Percentiles rank a stretch among this genome's conserved stretches.
phyloP scores from a whole-genome alignment of 257 asterid species.

The Solanum lycopersicoides region DNA sequence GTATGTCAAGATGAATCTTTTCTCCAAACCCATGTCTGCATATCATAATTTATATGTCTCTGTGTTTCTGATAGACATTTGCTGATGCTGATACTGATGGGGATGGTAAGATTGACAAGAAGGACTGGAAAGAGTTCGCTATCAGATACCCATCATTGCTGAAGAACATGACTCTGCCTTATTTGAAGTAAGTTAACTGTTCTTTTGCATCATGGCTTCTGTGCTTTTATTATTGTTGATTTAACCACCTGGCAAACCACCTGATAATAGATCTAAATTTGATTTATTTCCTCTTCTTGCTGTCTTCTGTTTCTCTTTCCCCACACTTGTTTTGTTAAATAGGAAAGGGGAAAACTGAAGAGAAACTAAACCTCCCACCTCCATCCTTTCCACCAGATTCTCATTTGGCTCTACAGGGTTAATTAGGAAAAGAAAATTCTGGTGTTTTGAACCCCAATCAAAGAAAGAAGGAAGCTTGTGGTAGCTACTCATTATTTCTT shows the following conservation, averaged over 20 bases:
- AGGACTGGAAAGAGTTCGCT: constrained; percentile 73
- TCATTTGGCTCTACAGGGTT: neutral
- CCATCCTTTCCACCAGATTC: neutral
- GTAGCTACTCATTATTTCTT: neutral
- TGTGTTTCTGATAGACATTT: constrained; percentile 45
- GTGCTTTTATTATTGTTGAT: neutral
- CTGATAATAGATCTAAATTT: neutral
- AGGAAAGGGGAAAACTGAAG: neutral
- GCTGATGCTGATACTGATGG: constrained; percentile 65
- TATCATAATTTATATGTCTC: neutral
- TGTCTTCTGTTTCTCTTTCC: neutral
- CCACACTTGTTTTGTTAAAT: neutral
- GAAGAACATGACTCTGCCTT: constrained; percentile 89
- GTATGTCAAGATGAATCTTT: neutral
- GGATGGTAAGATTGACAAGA: constrained; percentile 66
- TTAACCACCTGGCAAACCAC: neutral
- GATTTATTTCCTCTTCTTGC: neutral
- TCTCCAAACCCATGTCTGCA: neutral
- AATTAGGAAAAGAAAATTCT: neutral
- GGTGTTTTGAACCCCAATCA: neutral
- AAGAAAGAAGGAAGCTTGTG: neutral
- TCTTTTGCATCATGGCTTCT: neutral
- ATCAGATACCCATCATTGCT: constrained; percentile 55
- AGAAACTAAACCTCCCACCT: neutral
- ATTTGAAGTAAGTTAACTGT: constrained; percentile 40